Evolutionary conservation across 2,329 filamentous ascomycete genomes (phyloP).

Genomic region (Anthostomella pinea): DNA sequence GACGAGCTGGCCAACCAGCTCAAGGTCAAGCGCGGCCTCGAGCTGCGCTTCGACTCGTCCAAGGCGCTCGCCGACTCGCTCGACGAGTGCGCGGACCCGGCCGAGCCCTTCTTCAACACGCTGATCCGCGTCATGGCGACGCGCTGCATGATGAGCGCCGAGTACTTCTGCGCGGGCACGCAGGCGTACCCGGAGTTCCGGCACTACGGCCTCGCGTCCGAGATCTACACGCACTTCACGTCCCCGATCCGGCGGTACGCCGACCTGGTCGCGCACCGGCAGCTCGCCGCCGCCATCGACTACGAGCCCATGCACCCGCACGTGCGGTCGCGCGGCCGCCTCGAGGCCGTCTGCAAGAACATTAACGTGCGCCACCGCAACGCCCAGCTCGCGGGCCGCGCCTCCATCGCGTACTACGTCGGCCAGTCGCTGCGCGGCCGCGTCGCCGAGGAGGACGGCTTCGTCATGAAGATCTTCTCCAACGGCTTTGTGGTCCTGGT

Average conservation of each 20-base stretch:
- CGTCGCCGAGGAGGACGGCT: conserved; percentile 80
- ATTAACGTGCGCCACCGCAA: conserved; percentile 98
- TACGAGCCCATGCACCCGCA: conserved; percentile 84
- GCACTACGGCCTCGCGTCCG: conserved; percentile 92
- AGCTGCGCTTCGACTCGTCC: conserved; percentile 80
- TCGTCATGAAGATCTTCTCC: conserved; percentile 95
- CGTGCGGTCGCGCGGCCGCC: conserved; percentile 75
- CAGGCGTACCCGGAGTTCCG: conserved; percentile 92
- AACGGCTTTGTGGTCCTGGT: conserved; percentile 98
- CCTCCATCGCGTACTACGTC: conserved; percentile 96
- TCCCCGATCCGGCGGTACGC: conserved; percentile 96
- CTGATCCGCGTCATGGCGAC: conserved; percentile 96
- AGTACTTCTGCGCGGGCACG: conserved; percentile 95
- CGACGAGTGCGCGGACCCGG: conserved; percentile 74
- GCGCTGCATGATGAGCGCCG: conserved; percentile 97
- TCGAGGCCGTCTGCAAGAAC: conserved; percentile 95
- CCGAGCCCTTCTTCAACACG: conserved; percentile 96
- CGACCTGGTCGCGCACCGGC: conserved; percentile 90
- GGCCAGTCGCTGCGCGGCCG: conserved; percentile 86
- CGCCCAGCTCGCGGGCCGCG: conserved; percentile 90
- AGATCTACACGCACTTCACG: conserved; percentile 99
- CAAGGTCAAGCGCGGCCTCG: conserved; percentile 77
- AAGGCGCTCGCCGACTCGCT: conserved; percentile 92
- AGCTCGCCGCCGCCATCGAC: conserved; percentile 91
- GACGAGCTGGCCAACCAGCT: conserved; percentile 91